phyloP scores from a whole-genome alignment of 306 rosid species.

The Citrullus colocynthis region DNA sequence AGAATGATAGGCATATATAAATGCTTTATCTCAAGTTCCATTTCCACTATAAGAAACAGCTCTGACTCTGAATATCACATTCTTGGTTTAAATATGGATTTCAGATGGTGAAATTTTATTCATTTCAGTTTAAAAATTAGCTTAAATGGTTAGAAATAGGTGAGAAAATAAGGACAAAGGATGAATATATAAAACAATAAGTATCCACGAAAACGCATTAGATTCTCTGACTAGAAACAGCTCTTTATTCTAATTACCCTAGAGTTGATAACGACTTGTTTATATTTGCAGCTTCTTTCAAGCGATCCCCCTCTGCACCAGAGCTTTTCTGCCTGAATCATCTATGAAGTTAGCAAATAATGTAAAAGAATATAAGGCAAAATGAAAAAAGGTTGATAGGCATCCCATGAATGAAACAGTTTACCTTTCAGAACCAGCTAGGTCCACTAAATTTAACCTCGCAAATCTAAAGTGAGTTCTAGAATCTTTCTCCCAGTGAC shows the following conservation, averaged over 20 bases:
- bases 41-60: background rate
- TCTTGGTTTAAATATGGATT: background rate
- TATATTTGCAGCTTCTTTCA: slow-evolving; percentile 93
- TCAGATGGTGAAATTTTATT: background rate
- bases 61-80: background rate
- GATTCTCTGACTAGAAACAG: slow-evolving; percentile 9
- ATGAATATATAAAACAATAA: background rate
- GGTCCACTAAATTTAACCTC: slow-evolving; percentile 86
- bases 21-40: background rate
- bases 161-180: background rate
- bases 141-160: background rate
- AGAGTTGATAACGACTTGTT: slow-evolving; percentile 90
- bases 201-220: background rate
- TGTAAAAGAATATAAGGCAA: background rate
- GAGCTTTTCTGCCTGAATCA: slow-evolving; percentile 85
- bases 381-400: slow-evolving; percentile 5
- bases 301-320: slow-evolving; percentile 86
- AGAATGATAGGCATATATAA: background rate
- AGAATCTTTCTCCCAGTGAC: slow-evolving; percentile 87
- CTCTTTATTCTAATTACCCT: slow-evolving; percentile 41
- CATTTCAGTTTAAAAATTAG: slow-evolving; percentile 2
- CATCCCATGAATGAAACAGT: background rate
- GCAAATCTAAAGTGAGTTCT: slow-evolving; percentile 80
- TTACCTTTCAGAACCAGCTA: slow-evolving; percentile 98
- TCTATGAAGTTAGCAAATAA: slow-evolving; percentile 12